Base-by-base conservation (phyloP, 768 basidiomycete genomes). In the Coprinopsis cinerea region DNA sequence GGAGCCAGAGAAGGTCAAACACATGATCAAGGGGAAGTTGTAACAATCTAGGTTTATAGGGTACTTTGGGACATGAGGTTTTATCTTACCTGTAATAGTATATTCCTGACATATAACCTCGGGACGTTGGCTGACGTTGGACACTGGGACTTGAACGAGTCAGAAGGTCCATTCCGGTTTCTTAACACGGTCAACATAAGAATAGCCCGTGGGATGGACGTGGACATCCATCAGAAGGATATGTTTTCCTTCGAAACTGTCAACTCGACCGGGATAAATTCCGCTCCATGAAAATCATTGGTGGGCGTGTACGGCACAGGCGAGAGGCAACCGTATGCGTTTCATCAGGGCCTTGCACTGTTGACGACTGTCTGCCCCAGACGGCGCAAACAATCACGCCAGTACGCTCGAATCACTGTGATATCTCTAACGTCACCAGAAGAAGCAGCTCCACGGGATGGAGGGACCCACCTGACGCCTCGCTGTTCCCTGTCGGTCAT, bases 11-110 rank as follows among this genome's bases (percentile, higher is more conserved):
- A 73, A 74, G 24, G 57, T 82, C 23, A 63, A 64, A 50, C 58
- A 71, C 40, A 62, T 79, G 67, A 76, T 84, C 54, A 81, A 78
- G 55, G 65, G 79, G 15, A 76, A 63, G 59, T 48, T 77, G 54
- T 76, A 48, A 60, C 25, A 20, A n/a, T 45, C 17, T 44, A 10
- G 1, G 13, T n/a, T 18, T 41, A 3, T 26, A 17, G 41, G 34
- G 26, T 35, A 11, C n/a, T 14, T 24, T 25, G 23, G 15, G n/a
- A n/a, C n/a, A n/a, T n/a, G n/a, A n/a, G n/a, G n/a, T n/a, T n/a
- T n/a, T n/a, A n/a, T n/a, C n/a, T n/a, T n/a, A n/a, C n/a, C n/a
- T n/a, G n/a, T n/a, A n/a, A n/a, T n/a, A n/a, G 15, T 14, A 25
- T 46, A 28, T 43, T 39, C 18, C 10, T 47, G 44, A 15, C 28